A percentile compares a stretch with the other conserved stretches of the same genome.
Conservation (phyloP, 73 alveolate genomes). For the Tetrahymena malaccensis region DNA sequence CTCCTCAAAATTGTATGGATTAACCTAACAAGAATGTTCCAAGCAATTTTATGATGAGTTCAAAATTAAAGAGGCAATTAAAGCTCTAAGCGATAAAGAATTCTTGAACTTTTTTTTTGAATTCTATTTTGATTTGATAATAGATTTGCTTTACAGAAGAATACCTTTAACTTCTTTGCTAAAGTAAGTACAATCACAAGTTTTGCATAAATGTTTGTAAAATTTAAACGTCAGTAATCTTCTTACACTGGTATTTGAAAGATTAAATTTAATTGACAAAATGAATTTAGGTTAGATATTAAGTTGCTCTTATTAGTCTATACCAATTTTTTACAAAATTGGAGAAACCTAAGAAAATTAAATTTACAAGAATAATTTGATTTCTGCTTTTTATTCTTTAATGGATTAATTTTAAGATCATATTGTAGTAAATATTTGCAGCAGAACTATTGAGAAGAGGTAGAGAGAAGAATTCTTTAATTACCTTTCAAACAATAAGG, state of each 20-base stretch:
- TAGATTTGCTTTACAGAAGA: not conserved
- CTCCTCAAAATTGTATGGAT: not conserved
- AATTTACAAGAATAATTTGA: not conserved
- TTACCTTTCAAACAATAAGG: not conserved
- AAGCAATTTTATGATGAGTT: not conserved
- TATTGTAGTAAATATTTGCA: not conserved
- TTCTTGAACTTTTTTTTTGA: not conserved
- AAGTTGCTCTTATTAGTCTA: not conserved
- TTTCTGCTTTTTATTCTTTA: not conserved
- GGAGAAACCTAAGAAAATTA: not conserved
- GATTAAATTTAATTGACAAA: not conserved
- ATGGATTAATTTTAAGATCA: not conserved
- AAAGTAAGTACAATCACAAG: not conserved
- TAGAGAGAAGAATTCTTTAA: not conserved
- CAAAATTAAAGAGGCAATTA: not conserved
- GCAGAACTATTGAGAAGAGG: not conserved
- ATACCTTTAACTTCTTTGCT: not conserved
- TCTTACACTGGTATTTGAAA: not conserved
- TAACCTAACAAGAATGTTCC: not conserved
- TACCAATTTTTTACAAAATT: not conserved
- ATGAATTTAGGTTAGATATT: not conserved
- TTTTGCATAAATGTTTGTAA: not conserved
- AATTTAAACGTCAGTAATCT: not conserved
- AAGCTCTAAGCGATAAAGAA: not conserved
- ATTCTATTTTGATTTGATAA: not conserved